Evolutionary conservation across 2,329 filamentous ascomycete genomes (phyloP), one percentile per base, ranked within the genome.

Genomic region (Pyricularia sp.): DNA sequence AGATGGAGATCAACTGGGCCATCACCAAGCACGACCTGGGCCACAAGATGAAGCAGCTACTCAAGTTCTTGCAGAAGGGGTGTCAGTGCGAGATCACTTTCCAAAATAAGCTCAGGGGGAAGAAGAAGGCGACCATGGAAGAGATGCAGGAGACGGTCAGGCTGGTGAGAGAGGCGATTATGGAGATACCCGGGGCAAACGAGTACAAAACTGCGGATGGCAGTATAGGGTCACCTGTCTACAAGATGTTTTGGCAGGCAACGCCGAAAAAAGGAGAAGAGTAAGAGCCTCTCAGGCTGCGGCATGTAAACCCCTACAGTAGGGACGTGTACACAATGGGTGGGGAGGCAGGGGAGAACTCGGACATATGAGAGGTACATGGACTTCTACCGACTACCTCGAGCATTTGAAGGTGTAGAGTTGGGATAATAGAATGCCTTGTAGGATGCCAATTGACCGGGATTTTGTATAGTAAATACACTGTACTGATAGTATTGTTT

Each of bases 1-100:
- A 90, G 76, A 78, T 97, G n/a, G 94, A 97, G 80, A 74, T 98
- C 73, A 94, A 93, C 78, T 98, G 94, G 94, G 89, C 90, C 42
- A 96, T 97, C 74, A 89, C 88, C 70, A 76, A 79, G 14, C 86
- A 94, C 76, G 94, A 97, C 80, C 78, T 97, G 68, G 80, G 80
- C n/a, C 89, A 92, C 77, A 86, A 90, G 75, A 77, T 95, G 77
- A 85, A 85, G 74, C 87, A 88, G 79, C 77, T 94, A 74, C 79
- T 79, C 71, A 83, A 81, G 68, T 97, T 97, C 76, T 76, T 97
- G 76, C 81, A 77, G 10, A 92, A 92, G 77, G 93, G 93, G 0
- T 85, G 86, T 76, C 88, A 84, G 76, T 92, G 97, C 25, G 90
- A 95, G 76, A 75, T 97, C 12, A 74, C 90, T 68, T 74, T 97